Conservation (phyloP, 2,329 filamentous ascomycete species). For the Calonectria honghensis region DNA sequence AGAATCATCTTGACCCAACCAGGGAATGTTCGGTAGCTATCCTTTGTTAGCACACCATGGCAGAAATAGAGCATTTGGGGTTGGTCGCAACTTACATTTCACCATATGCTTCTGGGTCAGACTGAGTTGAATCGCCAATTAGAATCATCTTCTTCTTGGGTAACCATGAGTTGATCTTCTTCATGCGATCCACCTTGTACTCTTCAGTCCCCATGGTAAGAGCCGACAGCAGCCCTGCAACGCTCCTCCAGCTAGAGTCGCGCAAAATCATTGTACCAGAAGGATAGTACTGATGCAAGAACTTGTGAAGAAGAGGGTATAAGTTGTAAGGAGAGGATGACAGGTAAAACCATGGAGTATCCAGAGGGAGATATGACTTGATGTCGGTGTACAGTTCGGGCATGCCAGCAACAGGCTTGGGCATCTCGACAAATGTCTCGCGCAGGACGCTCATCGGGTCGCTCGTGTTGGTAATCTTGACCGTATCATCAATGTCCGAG, state of each 20-base stretch:
- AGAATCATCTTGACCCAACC: constrained; percentile 89
- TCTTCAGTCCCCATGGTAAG: constrained; percentile 87
- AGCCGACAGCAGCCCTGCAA: constrained; percentile 85
- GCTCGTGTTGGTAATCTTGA: constrained; percentile 91
- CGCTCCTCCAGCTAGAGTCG: constrained; percentile 89
- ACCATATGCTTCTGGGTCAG: constrained; percentile 92
- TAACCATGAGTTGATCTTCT: constrained; percentile 86
- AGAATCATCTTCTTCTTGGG: constrained; percentile 87
- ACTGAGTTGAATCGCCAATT: constrained; percentile 93
- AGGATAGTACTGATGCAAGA: constrained; percentile 82
- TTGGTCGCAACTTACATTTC: constrained; percentile 75
- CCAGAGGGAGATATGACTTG: constrained; percentile 69
- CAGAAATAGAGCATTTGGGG: not conserved
- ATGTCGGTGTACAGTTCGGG: constrained; percentile 86
- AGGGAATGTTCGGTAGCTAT: constrained; percentile 77
- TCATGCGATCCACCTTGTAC: constrained; percentile 89
- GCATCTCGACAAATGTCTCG: constrained; percentile 87
- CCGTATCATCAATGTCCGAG: constrained; percentile 95
- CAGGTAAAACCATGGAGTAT: constrained; percentile 92
- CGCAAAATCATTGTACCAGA: constrained; percentile 88
- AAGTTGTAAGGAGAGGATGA: constrained; percentile 96
- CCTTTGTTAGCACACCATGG: constrained; percentile 41
- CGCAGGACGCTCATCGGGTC: constrained; percentile 87
- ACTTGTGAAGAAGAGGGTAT: constrained; percentile 88
- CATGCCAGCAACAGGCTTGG: constrained; percentile 85